Conservation (phyloP, 2,329 filamentous ascomycete species). For the Claviceps maximensis region DNA sequence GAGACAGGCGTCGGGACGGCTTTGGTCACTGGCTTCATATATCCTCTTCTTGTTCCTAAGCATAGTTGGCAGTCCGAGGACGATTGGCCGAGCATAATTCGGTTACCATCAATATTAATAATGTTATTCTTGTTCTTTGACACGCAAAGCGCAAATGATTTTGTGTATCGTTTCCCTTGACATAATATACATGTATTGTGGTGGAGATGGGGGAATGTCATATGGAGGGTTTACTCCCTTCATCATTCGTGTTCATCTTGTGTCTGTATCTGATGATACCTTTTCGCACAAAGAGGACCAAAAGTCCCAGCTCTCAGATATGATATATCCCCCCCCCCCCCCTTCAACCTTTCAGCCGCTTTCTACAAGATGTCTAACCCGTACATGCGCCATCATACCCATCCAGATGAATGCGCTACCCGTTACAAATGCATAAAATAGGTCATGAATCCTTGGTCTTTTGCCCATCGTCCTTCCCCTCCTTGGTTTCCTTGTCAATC, state of each 20-base stretch:
- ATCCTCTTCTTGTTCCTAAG: slow-evolving; percentile 5
- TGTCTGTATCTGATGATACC: too few species aligned
- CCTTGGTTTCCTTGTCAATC: slow-evolving; percentile 24
- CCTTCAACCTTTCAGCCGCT: not conserved
- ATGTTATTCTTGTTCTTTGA: not conserved
- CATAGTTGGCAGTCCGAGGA: slow-evolving; percentile 3
- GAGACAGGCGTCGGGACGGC: slow-evolving; percentile 14
- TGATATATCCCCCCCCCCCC: too few species aligned
- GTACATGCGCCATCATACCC: not conserved
- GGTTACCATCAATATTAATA: not conserved
- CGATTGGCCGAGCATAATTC: slow-evolving; percentile 2
- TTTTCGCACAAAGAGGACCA: too few species aligned
- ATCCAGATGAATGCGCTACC: not conserved
- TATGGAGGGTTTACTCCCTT: not conserved
- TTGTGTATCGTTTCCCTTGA: too few species aligned
- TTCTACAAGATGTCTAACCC: not conserved
- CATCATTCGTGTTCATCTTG: not conserved
- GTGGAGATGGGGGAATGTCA: too few species aligned
- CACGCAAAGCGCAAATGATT: not conserved
- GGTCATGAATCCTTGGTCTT: not conserved
- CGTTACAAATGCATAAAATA: not conserved
- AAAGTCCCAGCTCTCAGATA: too few species aligned
- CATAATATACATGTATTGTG: too few species aligned
- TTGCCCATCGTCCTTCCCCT: not conserved
- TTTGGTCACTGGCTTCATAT: slow-evolving; percentile 14